Conservation (phyloP, 1,284 basidiomycete species). For the Fomitopsis palustris region DNA sequence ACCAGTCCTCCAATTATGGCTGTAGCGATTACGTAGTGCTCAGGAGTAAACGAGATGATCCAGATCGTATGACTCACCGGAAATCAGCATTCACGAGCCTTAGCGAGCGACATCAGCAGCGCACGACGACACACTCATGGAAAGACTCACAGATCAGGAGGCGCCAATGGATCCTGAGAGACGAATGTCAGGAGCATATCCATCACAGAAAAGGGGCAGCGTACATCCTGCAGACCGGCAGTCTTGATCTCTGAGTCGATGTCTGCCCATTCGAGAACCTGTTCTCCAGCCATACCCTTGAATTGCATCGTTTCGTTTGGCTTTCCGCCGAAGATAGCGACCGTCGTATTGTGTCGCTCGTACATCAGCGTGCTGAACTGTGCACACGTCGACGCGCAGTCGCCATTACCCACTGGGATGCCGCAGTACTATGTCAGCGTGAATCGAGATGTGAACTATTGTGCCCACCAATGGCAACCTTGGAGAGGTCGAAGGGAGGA, state of each 20-base stretch:
- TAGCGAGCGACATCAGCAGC: not conserved
- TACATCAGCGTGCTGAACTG: conserved; percentile 64
- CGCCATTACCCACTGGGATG: conserved; percentile 36
- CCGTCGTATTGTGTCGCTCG: conserved; percentile 52
- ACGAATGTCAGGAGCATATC: not conserved
- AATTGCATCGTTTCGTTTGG: conserved; percentile 49
- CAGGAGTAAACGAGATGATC: not conserved
- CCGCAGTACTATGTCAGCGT: not conserved
- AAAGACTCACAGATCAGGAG: conserved; percentile 48
- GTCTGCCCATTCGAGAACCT: conserved; percentile 61
- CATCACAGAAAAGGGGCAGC: conserved; percentile 16
- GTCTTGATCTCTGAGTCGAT: conserved; percentile 65
- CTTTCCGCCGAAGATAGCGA: conserved; percentile 59
- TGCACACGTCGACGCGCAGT: conserved; percentile 65
- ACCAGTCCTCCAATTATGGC: conserved; percentile 56
- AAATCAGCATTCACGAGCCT: conserved; percentile 52
- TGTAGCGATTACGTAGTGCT: not conserved
- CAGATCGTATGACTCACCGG: conserved; percentile 25
- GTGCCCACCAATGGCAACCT: conserved; percentile 27
- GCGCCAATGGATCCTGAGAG: conserved; percentile 54
- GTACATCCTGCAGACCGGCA: conserved; percentile 50
- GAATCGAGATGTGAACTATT: not conserved
- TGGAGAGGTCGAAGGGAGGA: conserved; percentile 48
- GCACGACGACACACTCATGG: not conserved
- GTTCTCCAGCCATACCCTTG: conserved; percentile 67